Base-by-base conservation (phyloP, 768 basidiomycete species). In the Clitopilus passeckerianus region DNA sequence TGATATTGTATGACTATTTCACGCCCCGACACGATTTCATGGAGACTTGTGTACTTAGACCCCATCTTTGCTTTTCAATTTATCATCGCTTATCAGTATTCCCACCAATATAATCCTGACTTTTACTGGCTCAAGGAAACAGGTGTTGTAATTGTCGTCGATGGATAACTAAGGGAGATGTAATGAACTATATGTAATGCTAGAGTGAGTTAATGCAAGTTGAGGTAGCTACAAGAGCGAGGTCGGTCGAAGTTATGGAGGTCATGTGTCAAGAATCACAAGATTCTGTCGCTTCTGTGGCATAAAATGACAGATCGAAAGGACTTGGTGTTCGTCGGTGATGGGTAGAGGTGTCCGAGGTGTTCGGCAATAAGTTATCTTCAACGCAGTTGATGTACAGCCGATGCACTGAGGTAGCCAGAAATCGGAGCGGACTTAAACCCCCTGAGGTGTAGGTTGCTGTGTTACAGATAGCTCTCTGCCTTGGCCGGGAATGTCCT, bases 1-100 rank as follows among this genome's bases (percentile, higher is more conserved):
- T 74, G 71, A 68, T 74, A 62, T 68, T 61, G 50, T 35, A 54
- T 57, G 53, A 24, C 53, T 37, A 50, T 50, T 20, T 5, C 5
- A 50, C 20, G 46, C 16, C 46, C 16, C 20, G 2, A 50, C n/a
- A 10, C 12, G 37, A 30, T n/a, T n/a, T n/a, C n/a, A n/a, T n/a
- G n/a, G n/a, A n/a, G n/a, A n/a, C n/a, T n/a, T n/a, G n/a, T n/a
- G n/a, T n/a, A n/a, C 27, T 30, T 30, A 30, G 3, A 30, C 27
- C 27, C 27, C 27, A 30, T 30, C 3, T 30, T 30, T 30, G 7
- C 27, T 30, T 4, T 7, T 30, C 27, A 30, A 7, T 30, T n/a
- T 30, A 30, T 7, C 27, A 3, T 3, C 7, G 27, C 27, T 30
- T 30, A 30, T 30, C 27, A 30, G 27, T 7, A 30, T 7, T 4